phyloP scores from a whole-genome alignment of 306 rosid genomes.

The Elaeagnus macrophylla region DNA sequence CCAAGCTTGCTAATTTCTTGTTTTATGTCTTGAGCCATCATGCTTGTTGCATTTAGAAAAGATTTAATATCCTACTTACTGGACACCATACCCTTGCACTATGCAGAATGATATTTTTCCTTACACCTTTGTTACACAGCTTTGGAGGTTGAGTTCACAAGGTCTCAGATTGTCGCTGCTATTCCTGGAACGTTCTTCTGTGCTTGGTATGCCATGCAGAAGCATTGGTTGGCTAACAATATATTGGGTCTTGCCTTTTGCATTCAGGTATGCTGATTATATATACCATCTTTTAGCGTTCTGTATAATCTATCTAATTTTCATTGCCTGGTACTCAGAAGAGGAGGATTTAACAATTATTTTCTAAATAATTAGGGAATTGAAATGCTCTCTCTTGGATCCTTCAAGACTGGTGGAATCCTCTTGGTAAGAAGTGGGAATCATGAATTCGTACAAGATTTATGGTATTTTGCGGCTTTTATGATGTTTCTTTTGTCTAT shows the following conservation, averaged over 20 bases:
- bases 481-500: not conserved
- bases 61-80: no score
- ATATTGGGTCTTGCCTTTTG: conserved; percentile 91
- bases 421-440: conserved; percentile 58
- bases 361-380: conserved; percentile 58
- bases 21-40: not conserved
- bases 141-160: conserved; percentile 92
- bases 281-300: not conserved
- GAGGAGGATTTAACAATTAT: conserved; percentile 5
- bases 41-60: not conserved
- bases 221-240: conserved; percentile 98
- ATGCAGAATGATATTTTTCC: conserved; percentile 61
- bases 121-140: conserved; percentile 68
- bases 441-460: not conserved
- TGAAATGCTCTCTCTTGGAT: conserved; percentile 99
- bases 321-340: conserved; percentile 3
- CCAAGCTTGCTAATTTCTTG: not conserved
- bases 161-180: conserved; percentile 82
- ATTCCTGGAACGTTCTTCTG: conserved; percentile 94
- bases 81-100: conserved; percentile 32
- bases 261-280: conserved; percentile 65
- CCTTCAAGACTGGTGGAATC: conserved; percentile 96
- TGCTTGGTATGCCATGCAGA: conserved; percentile 86
- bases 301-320: not conserved
- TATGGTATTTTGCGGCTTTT: not conserved